Evolutionary conservation across 2,329 filamentous ascomycete species (phyloP).

Genomic region (Hypoxylon sp.): DNA sequence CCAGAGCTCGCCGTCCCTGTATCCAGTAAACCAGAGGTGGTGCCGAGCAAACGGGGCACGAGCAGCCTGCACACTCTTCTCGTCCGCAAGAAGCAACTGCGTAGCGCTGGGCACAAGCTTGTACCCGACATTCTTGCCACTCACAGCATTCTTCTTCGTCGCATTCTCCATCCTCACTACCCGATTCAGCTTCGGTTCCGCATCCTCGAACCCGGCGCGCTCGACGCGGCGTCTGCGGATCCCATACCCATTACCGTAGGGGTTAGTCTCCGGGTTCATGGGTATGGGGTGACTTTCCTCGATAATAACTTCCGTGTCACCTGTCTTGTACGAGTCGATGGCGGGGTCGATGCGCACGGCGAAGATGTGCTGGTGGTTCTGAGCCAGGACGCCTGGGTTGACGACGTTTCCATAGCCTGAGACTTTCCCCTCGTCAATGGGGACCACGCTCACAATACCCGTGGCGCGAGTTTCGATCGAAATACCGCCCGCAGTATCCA

Average conservation of each 20-base stretch:
- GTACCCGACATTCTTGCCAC: conserved; percentile 66
- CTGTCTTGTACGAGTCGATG: conserved; percentile 60
- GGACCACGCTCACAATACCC: conserved; percentile 77
- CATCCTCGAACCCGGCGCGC: conserved; percentile 64
- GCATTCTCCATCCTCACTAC: conserved; percentile 66
- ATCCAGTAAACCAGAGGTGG: conserved; percentile 65
- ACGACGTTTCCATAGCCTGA: conserved; percentile 75
- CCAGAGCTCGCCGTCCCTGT: conserved; percentile 66
- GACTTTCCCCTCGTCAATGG: conserved; percentile 67
- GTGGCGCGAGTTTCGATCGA: conserved; percentile 75
- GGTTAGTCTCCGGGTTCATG: conserved; percentile 68
- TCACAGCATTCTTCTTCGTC: conserved; percentile 62
- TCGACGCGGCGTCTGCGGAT: conserved; percentile 65
- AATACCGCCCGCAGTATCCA: conserved; percentile 75
- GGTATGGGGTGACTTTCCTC: conserved; percentile 54
- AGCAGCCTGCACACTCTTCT: conserved; percentile 59
- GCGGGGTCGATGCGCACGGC: conserved; percentile 75
- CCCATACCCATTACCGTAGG: conserved; percentile 73
- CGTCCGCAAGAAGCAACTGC: conserved; percentile 64
- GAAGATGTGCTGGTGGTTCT: conserved; percentile 79
- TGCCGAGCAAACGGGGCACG: conserved; percentile 64
- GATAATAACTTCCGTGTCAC: conserved; percentile 51
- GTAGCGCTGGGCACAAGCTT: conserved; percentile 63
- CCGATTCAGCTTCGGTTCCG: conserved; percentile 68
- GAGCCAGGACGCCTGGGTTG: conserved; percentile 72